These are phyloP conservation scores for Kregervanrija pseudodelftensis DNA, from an alignment of 805 yeast genomes.

Conservation along the genomic window DNA sequence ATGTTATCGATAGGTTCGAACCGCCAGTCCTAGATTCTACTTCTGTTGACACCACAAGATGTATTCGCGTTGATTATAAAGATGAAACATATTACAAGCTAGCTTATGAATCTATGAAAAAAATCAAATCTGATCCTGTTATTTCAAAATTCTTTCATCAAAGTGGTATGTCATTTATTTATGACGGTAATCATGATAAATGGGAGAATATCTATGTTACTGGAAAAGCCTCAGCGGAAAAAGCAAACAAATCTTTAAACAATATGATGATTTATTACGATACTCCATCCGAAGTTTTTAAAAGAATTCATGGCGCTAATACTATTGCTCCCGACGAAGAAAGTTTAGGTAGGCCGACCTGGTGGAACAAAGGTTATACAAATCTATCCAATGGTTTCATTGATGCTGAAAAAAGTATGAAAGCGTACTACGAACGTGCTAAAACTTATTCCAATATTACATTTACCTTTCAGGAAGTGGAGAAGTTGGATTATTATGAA, in stretches of 20 bases:
- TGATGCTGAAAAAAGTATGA: slow-evolving; percentile 18
- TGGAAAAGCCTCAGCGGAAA: slow-evolving; percentile 12
- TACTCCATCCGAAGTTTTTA: slow-evolving; percentile 4
- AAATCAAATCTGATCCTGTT: slow-evolving; percentile 16
- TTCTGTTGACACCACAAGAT: slow-evolving; percentile 22
- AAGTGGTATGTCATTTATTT: slow-evolving; percentile 19
- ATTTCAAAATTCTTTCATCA: slow-evolving; percentile 19
- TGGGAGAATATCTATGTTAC: slow-evolving; percentile 17
- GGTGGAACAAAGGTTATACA: slow-evolving; percentile 20
- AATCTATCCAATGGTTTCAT: slow-evolving; percentile 19
- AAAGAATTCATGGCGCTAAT: slow-evolving; percentile 8
- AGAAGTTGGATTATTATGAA: slow-evolving; percentile 5
- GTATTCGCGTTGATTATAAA: slow-evolving; percentile 20
- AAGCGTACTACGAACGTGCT: slow-evolving; percentile 20
- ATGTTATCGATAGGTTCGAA: slow-evolving; percentile 21
- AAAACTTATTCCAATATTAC: slow-evolving; percentile 9
- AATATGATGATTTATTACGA: slow-evolving; percentile 6
- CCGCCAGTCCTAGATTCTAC: slow-evolving; percentile 23
- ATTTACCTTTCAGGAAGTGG: slow-evolving; percentile 17
- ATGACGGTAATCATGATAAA: slow-evolving; percentile 19
- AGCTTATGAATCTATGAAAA: slow-evolving; percentile 16
- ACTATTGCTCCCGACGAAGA: neutral
- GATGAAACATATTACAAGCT: slow-evolving; percentile 14
- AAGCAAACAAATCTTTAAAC: slow-evolving; percentile 9
- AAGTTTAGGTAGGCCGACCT: slow-evolving; percentile 4